A percentile compares a stretch with the other conserved stretches of the same genome.
These are phyloP conservation scores for Diutina pseudorugosa DNA, from an alignment of 1,139 yeast species.

Conservation along the genomic window DNA sequence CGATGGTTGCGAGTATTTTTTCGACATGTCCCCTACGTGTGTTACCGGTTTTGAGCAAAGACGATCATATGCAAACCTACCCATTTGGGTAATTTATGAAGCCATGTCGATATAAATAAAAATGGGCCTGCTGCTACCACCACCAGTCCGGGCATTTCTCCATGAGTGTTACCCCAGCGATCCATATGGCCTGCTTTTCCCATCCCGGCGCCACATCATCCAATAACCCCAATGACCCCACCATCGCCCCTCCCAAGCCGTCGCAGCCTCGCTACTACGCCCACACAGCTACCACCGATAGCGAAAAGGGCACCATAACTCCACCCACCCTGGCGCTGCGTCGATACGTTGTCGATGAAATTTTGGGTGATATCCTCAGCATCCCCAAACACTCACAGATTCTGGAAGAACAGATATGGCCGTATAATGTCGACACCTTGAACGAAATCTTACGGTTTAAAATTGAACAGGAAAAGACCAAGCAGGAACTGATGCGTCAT, in stretches of 20 bases:
- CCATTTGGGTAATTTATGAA: background rate
- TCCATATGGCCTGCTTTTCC: background rate
- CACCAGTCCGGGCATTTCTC: background rate
- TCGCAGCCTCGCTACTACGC: background rate
- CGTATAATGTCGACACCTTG: background rate
- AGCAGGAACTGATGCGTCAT: slow-evolving; percentile 2
- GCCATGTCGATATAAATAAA: background rate
- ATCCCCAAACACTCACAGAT: background rate
- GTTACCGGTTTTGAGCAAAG: background rate
- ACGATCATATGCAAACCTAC: background rate
- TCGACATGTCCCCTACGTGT: background rate
- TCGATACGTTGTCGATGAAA: background rate
- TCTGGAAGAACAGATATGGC: background rate
- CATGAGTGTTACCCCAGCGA: slow-evolving; percentile 3
- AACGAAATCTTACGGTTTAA: background rate
- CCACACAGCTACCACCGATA: background rate
- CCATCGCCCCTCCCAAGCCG: background rate
- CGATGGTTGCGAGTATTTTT: background rate
- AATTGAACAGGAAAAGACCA: slow-evolving; percentile 1
- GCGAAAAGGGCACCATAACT: slow-evolving; percentile 1
- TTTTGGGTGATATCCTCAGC: slow-evolving; percentile 2
- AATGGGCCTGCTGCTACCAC: background rate
- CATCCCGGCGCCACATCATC: background rate
- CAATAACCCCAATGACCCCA: background rate
- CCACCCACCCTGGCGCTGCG: background rate